A percentile compares a stretch with the other conserved stretches of the same genome.
Evolutionary conservation across 2,329 filamentous ascomycete genomes (phyloP).

Genomic region (Pseudogymnoascus sp.): DNA sequence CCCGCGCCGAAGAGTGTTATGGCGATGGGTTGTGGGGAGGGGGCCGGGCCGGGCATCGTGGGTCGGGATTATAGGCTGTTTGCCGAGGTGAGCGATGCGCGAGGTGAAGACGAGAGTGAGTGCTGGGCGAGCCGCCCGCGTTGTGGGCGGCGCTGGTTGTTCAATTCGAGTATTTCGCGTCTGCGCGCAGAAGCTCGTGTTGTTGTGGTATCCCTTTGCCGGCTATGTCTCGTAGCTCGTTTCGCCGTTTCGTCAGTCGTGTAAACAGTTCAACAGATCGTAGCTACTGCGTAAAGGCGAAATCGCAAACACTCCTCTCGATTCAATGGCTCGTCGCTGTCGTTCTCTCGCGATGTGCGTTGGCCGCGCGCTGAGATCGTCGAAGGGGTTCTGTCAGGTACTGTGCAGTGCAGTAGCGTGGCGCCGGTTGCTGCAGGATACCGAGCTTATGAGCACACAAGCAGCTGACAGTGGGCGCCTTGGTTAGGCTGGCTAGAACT

Average conservation of each 20-base stretch:
- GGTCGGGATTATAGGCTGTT: neutral
- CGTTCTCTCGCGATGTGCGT: neutral
- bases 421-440: neutral
- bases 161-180: neutral
- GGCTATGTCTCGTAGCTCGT: neutral
- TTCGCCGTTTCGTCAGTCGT: neutral
- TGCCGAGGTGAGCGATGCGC: neutral
- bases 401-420: neutral
- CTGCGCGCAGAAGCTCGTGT: neutral
- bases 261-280: neutral
- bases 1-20: constrained; percentile 85
- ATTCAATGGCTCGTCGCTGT: neutral
- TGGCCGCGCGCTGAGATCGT: neutral
- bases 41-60: constrained; percentile 2
- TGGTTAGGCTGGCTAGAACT: neutral
- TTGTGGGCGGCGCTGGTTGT: neutral
- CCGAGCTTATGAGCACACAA: constrained; percentile 1
- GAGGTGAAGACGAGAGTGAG: neutral
- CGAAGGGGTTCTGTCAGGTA: neutral
- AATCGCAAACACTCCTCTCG: neutral
- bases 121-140: constrained; percentile 2
- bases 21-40: constrained; percentile 37
- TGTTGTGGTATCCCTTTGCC: neutral
- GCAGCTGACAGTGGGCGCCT: neutral
- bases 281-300: neutral